phyloP scores from a whole-genome alignment of 2,329 filamentous ascomycete species.

The Aspergillus aculeatinus region DNA sequence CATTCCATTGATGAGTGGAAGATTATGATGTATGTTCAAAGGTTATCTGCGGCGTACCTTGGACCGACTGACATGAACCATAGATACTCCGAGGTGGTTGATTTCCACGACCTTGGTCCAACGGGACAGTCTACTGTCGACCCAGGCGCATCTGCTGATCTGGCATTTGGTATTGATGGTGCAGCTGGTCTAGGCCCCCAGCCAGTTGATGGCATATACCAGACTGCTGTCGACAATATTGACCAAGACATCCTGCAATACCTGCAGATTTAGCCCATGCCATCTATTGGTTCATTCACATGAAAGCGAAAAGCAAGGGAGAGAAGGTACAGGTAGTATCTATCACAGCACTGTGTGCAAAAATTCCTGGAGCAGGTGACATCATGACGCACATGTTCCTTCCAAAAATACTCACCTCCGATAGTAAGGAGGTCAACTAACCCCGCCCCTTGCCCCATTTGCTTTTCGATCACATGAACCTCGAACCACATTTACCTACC shows the following conservation, averaged over 20 bases:
- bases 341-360: neutral
- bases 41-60: neutral
- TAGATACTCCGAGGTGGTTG: slow-evolving; percentile 97
- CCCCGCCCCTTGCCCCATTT: neutral
- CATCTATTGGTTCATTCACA: neutral
- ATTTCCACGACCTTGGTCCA: slow-evolving; percentile 83
- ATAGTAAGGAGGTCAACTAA: neutral
- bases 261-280: neutral
- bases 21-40: slow-evolving; percentile 87
- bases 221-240: neutral
- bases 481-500: neutral
- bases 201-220: neutral
- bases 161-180: neutral
- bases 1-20: slow-evolving; percentile 99
- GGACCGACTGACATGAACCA: slow-evolving; percentile 1
- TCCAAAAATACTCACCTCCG: neutral
- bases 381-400: slow-evolving; percentile 2
- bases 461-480: neutral
- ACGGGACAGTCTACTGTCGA: neutral
- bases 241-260: slow-evolving; percentile 7
- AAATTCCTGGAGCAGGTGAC: neutral
- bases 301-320: neutral
- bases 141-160: neutral
- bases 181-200: neutral
- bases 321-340: neutral